Evolutionary conservation across 2,329 filamentous ascomycete genomes (phyloP).

Genomic region (Beauveria rudraprayagi): DNA sequence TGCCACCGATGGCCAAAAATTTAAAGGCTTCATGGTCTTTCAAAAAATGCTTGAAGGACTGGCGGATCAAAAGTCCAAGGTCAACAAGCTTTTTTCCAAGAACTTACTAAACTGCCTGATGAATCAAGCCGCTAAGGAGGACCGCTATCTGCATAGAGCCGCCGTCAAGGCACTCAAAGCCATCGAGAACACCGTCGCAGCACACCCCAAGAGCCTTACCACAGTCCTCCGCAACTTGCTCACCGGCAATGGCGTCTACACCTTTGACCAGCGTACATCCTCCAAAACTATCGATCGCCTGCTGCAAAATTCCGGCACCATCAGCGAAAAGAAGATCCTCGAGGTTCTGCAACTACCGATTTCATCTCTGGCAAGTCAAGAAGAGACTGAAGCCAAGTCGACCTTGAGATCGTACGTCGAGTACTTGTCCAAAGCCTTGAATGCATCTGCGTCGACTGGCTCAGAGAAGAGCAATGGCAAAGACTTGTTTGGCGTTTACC

Average conservation of each 20-base stretch:
- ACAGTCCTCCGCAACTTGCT: slow-evolving; percentile 61
- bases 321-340: slow-evolving; percentile 47
- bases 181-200: slow-evolving; percentile 57
- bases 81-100: slow-evolving; percentile 62
- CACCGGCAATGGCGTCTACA: slow-evolving; percentile 59
- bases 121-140: slow-evolving; percentile 71
- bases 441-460: slow-evolving; percentile 23
- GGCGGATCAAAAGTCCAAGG: slow-evolving; percentile 37
- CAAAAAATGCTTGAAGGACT: slow-evolving; percentile 59
- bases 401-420: slow-evolving; percentile 42
- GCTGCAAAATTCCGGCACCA: slow-evolving; percentile 49
- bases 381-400: slow-evolving; percentile 21
- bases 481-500: slow-evolving; percentile 29
- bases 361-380: slow-evolving; percentile 19
- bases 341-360: slow-evolving; percentile 39
- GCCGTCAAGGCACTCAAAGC: slow-evolving; percentile 68
- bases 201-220: slow-evolving; percentile 50
- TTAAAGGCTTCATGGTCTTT: slow-evolving; percentile 84
- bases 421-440: slow-evolving; percentile 46
- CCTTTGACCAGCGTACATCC: slow-evolving; percentile 80
- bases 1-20: slow-evolving; percentile 82
- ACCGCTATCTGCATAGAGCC: slow-evolving; percentile 71
- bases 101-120: slow-evolving; percentile 76
- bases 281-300: slow-evolving; percentile 76
- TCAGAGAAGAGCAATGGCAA: slow-evolving; percentile 22